These are phyloP conservation scores for Geranomyces variabilis DNA, from an alignment of 192 early-diverging fungal species.

Conservation along the genomic window DNA sequence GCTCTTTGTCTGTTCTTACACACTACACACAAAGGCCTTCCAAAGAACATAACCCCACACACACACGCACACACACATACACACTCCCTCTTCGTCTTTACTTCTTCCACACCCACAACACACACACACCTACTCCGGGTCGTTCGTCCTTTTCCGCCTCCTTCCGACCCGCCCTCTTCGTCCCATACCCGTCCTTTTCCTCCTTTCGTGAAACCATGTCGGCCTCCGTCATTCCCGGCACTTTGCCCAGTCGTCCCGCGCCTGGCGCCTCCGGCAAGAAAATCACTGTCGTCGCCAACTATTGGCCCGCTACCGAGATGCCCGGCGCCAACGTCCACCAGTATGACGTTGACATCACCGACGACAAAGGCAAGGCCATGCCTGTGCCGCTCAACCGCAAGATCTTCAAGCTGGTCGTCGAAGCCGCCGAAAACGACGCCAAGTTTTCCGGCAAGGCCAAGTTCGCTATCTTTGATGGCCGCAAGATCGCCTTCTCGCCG, in stretches of 20 bases:
- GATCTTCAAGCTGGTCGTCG: slow-evolving; percentile 18
- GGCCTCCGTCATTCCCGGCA: background rate
- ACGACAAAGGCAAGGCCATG: background rate
- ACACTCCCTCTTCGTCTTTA: no score
- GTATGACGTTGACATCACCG: slow-evolving; percentile 38
- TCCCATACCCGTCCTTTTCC: no score
- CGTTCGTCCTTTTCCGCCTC: no score
- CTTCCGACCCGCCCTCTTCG: no score
- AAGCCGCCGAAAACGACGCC: background rate
- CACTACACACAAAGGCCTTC: no score
- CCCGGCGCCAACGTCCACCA: slow-evolving; percentile 32
- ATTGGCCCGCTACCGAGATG: slow-evolving; percentile 20
- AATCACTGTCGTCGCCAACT: slow-evolving; percentile 33
- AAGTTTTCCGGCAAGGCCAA: background rate
- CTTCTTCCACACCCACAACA: no score
- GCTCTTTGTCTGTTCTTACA: no score
- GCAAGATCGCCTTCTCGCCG: slow-evolving; percentile 34
- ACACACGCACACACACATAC: no score
- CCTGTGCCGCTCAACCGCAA: slow-evolving; percentile 25
- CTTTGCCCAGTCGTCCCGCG: slow-evolving; percentile 34
- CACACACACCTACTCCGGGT: no score
- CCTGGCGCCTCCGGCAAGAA: slow-evolving; percentile 29
- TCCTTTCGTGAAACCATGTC: no score
- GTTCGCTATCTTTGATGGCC: slow-evolving; percentile 26
- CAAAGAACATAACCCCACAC: no score